phyloP scores from a whole-genome alignment of 441 rosid species.

The Gossypium trilobum region DNA sequence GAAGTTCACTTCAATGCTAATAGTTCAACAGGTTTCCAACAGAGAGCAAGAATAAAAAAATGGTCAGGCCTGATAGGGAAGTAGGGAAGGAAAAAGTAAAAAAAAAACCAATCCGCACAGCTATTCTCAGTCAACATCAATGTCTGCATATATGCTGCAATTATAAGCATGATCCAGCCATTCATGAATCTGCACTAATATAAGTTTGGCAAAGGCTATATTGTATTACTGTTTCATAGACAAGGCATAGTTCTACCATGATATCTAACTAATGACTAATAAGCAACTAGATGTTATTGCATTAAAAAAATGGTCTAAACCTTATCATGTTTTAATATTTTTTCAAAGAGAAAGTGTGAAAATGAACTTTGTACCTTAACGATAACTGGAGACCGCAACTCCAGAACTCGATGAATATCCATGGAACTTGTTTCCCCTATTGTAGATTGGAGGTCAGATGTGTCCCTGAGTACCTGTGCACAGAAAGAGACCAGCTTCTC shows the following conservation, averaged over 20 bases:
- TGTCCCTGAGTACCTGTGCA: slow-evolving; percentile 77
- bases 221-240: not conserved
- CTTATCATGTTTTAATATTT: not conserved
- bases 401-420: slow-evolving; percentile 86
- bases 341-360: not conserved
- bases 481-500: slow-evolving; percentile 80
- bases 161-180: not conserved
- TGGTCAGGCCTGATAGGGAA: not conserved
- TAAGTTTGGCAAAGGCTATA: slow-evolving; percentile 40
- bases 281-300: not conserved
- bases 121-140: not conserved
- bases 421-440: slow-evolving; percentile 68
- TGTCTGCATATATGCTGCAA: not conserved
- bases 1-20: not conserved
- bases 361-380: slow-evolving; percentile 53
- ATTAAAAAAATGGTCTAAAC: not conserved
- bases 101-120: not conserved
- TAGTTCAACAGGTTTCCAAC: not conserved
- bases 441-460: slow-evolving; percentile 75
- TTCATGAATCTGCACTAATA: not conserved
- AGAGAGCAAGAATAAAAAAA: not conserved
- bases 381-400: slow-evolving; percentile 85
- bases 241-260: slow-evolving; percentile 3
- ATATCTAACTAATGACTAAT: not conserved
- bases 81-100: not conserved